Evolutionary conservation across 2,329 filamentous ascomycete species (phyloP).

Genomic region (Annulohypoxylon truncatum): DNA sequence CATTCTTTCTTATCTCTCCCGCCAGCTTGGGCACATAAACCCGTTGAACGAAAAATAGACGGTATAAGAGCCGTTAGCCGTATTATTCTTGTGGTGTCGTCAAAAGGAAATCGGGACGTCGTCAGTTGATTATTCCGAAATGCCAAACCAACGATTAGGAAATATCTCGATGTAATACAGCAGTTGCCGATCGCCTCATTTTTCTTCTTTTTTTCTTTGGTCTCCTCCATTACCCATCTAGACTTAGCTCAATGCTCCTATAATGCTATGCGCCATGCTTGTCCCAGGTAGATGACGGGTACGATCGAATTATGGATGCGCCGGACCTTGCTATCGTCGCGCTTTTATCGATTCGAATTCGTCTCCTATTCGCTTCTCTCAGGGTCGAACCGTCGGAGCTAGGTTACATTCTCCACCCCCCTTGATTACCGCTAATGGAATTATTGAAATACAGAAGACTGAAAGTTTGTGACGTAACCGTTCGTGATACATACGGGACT

Average conservation of each 20-base stretch:
- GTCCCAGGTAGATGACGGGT: neutral
- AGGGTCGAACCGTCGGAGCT: conserved; percentile 8
- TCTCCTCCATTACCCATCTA: conserved; percentile 2
- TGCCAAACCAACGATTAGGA: conserved; percentile 19
- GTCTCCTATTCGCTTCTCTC: conserved; percentile 12
- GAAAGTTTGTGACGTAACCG: conserved; percentile 21
- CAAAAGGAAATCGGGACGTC: conserved; percentile 36
- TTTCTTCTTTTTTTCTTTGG: neutral
- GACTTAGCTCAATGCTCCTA: conserved; percentile 1
- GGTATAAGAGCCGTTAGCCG: conserved; percentile 4
- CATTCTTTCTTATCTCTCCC: neutral
- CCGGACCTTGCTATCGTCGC: conserved; percentile 11
- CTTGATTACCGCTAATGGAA: conserved; percentile 25
- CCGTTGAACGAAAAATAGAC: conserved; percentile 5
- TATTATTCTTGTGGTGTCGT: conserved; percentile 27
- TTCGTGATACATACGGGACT: conserved; percentile 28
- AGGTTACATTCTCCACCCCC: neutral
- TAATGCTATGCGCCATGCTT: conserved; percentile 3
- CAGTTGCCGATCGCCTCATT: neutral
- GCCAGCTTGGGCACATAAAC: neutral
- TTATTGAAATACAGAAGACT: conserved; percentile 27
- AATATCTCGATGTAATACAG: conserved; percentile 7
- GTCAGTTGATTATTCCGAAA: conserved; percentile 16
- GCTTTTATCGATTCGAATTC: conserved; percentile 11
- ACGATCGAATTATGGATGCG: conserved; percentile 6